These are phyloP conservation scores for Scedosporium minutisporum DNA, from an alignment of 2,329 filamentous ascomycete genomes.

Conservation along the genomic window DNA sequence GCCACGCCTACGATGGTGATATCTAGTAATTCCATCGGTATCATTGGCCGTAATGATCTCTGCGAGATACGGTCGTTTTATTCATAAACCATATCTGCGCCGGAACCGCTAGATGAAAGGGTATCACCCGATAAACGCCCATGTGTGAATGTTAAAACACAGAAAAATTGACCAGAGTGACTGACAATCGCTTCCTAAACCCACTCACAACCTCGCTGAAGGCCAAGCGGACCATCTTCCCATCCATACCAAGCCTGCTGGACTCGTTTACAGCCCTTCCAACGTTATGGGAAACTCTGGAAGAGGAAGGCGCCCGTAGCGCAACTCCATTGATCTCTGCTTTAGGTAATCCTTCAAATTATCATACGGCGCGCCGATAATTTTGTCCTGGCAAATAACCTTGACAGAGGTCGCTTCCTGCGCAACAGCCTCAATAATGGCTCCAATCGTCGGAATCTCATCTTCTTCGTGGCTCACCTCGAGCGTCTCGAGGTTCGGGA, in stretches of 20 bases:
- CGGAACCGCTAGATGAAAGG: not conserved
- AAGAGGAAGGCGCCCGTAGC: conserved; percentile 2
- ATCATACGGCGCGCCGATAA: conserved; percentile 22
- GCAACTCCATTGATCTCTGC: conserved; percentile 7
- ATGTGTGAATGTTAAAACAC: not conserved
- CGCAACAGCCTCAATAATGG: conserved; percentile 20
- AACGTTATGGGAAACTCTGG: not conserved
- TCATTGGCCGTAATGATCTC: no score
- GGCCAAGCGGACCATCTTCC: no score
- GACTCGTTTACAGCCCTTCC: not conserved
- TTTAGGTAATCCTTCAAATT: conserved; percentile 12
- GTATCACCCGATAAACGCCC: not conserved
- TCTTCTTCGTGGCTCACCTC: conserved; percentile 21
- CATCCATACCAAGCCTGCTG: no score
- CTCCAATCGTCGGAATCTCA: conserved; percentile 18
- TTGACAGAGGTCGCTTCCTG: conserved; percentile 16
- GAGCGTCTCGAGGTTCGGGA: conserved; percentile 25
- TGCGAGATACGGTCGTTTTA: no score
- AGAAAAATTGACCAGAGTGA: no score
- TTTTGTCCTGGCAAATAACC: conserved; percentile 21
- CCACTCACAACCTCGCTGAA: not conserved
- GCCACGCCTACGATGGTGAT: no score
- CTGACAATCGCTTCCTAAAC: not conserved
- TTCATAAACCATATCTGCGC: no score
- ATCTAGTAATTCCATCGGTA: no score